A percentile compares a stretch with the other conserved stretches of the same genome.
phyloP scores from a whole-genome alignment of 1,284 basidiomycete species.

The Leccinum variabile region DNA sequence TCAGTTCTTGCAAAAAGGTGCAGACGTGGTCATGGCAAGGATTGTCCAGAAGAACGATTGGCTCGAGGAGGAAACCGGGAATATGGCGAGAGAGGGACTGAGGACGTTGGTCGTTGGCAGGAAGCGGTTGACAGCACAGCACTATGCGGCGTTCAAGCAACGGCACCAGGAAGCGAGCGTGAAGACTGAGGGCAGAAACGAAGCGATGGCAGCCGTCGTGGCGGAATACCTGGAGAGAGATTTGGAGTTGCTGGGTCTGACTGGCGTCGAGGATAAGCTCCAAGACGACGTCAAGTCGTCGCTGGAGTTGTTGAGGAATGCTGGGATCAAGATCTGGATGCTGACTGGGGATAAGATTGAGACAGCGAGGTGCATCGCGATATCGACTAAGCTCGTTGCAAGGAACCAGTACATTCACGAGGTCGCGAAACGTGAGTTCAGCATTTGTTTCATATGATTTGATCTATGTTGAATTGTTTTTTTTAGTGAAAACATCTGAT shows the following conservation, averaged over 20 bases:
- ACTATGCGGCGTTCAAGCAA: slow-evolving; percentile 75
- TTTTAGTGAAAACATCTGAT: slow-evolving; percentile 77
- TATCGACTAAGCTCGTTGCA: slow-evolving; percentile 94
- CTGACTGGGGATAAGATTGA: slow-evolving; percentile 99
- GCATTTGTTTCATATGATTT: background rate
- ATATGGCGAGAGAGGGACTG: slow-evolving; percentile 97
- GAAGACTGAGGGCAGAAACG: slow-evolving; percentile 75
- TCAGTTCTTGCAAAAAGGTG: slow-evolving; percentile 94
- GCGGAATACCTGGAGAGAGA: slow-evolving; percentile 82
- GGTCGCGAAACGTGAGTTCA: slow-evolving; percentile 81
- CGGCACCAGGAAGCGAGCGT: slow-evolving; percentile 81
- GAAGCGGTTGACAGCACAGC: slow-evolving; percentile 69
- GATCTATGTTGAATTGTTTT: slow-evolving; percentile 10
- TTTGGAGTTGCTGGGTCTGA: slow-evolving; percentile 89
- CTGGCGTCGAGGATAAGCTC: slow-evolving; percentile 97
- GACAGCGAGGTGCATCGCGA: slow-evolving; percentile 97
- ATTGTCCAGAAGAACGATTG: slow-evolving; percentile 98
- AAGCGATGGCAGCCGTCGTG: slow-evolving; percentile 78
- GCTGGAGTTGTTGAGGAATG: slow-evolving; percentile 90
- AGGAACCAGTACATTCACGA: slow-evolving; percentile 98
- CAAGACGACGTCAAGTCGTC: slow-evolving; percentile 88
- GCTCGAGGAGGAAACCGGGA: slow-evolving; percentile 98
- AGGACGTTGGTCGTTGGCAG: slow-evolving; percentile 92
- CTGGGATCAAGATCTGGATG: slow-evolving; percentile 99
- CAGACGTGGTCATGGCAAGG: slow-evolving; percentile 94